Percentiles rank a stretch among this genome's conserved stretches.
Evolutionary conservation across 2,329 filamentous ascomycete species (phyloP).

Genomic region (Furcasterigmium sp.): DNA sequence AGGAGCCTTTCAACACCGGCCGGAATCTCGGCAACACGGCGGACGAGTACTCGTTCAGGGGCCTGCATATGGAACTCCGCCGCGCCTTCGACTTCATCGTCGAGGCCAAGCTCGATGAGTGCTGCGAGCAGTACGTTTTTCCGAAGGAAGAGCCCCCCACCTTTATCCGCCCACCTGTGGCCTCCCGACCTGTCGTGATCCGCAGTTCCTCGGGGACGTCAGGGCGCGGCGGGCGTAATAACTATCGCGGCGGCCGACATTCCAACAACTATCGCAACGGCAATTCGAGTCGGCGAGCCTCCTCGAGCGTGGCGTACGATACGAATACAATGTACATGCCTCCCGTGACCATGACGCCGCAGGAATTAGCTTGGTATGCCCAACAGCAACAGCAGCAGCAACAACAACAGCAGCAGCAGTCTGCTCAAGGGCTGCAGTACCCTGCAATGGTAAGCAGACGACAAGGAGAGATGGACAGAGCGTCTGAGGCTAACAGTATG

Average conservation of each 20-base stretch:
- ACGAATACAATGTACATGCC: slow-evolving; percentile 38
- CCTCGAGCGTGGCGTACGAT: slow-evolving; percentile 49
- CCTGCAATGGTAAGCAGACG: neutral
- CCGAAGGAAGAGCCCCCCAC: slow-evolving; percentile 73
- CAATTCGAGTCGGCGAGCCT: slow-evolving; percentile 44
- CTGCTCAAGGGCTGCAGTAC: slow-evolving; percentile 7
- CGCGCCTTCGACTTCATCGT: slow-evolving; percentile 81
- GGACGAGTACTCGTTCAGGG: slow-evolving; percentile 89
- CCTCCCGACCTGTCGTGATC: slow-evolving; percentile 50
- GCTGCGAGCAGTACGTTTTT: slow-evolving; percentile 83
- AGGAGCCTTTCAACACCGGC: slow-evolving; percentile 89
- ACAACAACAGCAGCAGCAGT: slow-evolving; percentile 16
- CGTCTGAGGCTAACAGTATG: neutral
- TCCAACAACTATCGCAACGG: slow-evolving; percentile 36
- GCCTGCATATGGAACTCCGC: slow-evolving; percentile 83
- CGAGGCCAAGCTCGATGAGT: slow-evolving; percentile 72
- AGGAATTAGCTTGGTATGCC: slow-evolving; percentile 44
- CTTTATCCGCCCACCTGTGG: slow-evolving; percentile 51
- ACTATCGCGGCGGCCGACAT: slow-evolving; percentile 43
- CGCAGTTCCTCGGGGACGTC: slow-evolving; percentile 57
- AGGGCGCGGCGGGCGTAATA: slow-evolving; percentile 42
- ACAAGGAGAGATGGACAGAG: slow-evolving; percentile 20
- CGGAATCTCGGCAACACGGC: slow-evolving; percentile 95
- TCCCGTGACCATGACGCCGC: slow-evolving; percentile 33
- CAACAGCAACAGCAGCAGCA: slow-evolving; percentile 30